These are phyloP conservation scores for barrel medic (Medicago truncatula) DNA, from an alignment of 306 rosid species.

Conservation along the genomic window MtrunA17r5.0-ANR NC_053042.1:5538001-5538500, in stretches of 20 bases:
- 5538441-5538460: slow-evolving; percentile 86
- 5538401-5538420: slow-evolving; percentile 69
- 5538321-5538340: neutral
- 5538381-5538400: slow-evolving; percentile 92
- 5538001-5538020: slow-evolving; percentile 98
- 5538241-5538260: too few species aligned
- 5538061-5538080: neutral
- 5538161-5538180: neutral
- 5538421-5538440: slow-evolving; percentile 81
- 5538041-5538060: slow-evolving; percentile 67
- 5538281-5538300: neutral
- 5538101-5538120: neutral
- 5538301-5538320: neutral
- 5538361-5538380: slow-evolving; percentile 35
- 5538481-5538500: slow-evolving; percentile 81
- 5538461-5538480: slow-evolving; percentile 86
- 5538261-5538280: neutral
- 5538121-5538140: neutral
- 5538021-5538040: slow-evolving; percentile 89
- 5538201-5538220: too few species aligned
- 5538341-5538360: too few species aligned
- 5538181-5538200: too few species aligned
- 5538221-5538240: neutral
- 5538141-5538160: neutral
- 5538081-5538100: neutral